Conservation (phyloP, 768 basidiomycete species). For the Gymnopilus dilepis region DNA sequence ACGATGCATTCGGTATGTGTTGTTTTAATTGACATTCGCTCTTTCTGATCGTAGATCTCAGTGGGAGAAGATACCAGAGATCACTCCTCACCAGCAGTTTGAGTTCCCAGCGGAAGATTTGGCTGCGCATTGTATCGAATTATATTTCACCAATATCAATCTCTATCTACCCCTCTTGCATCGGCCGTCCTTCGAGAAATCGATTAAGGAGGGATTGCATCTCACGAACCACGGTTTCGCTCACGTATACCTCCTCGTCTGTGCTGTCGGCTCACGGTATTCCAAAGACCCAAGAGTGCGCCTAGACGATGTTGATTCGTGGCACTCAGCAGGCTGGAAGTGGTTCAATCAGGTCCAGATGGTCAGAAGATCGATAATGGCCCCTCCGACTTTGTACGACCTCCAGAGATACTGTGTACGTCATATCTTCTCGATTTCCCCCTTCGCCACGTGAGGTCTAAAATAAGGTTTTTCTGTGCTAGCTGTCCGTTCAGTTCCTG, state of each 20-base stretch:
- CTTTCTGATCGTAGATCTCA: slow-evolving; percentile 14
- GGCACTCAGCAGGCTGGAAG: slow-evolving; percentile 63
- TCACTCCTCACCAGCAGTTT: slow-evolving; percentile 32
- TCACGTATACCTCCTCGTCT: slow-evolving; percentile 67
- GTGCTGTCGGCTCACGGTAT: slow-evolving; percentile 68
- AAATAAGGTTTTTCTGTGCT: not conserved
- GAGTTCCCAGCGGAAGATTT: slow-evolving; percentile 59
- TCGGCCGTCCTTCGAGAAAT: slow-evolving; percentile 65
- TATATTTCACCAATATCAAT: slow-evolving; percentile 69
- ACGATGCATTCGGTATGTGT: slow-evolving; percentile 37
- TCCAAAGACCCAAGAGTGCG: slow-evolving; percentile 62
- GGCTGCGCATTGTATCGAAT: slow-evolving; percentile 53
- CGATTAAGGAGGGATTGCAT: slow-evolving; percentile 54
- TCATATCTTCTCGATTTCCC: slow-evolving; percentile 18
- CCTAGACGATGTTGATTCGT: slow-evolving; percentile 40
- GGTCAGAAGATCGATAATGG: slow-evolving; percentile 65
- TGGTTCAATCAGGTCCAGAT: slow-evolving; percentile 74
- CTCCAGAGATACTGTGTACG: slow-evolving; percentile 69
- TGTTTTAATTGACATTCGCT: not conserved
- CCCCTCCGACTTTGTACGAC: slow-evolving; percentile 72
- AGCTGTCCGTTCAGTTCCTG: slow-evolving; percentile 62
- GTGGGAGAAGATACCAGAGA: slow-evolving; percentile 42
- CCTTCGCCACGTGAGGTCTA: not conserved
- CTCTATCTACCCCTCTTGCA: slow-evolving; percentile 73
- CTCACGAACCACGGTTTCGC: slow-evolving; percentile 57